These are phyloP conservation scores for Silene latifolia DNA, from an alignment of 148 eudicot species.

Conservation along the genomic window DNA sequence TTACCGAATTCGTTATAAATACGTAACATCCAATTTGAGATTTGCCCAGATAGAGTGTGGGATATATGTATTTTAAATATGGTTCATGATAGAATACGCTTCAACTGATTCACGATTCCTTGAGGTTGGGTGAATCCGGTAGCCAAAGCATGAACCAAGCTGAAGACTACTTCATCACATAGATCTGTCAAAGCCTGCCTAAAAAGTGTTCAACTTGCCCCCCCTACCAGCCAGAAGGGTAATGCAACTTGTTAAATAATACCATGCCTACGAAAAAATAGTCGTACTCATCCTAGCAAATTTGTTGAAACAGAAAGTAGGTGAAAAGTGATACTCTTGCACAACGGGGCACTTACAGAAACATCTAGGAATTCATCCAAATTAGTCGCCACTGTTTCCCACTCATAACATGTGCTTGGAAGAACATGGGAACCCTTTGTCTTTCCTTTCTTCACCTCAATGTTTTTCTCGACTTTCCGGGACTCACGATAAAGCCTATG, in stretches of 20 bases:
- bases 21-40: too few species aligned
- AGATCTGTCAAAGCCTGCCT: too few species aligned
- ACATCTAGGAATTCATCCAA: constrained; percentile 91
- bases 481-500: constrained; percentile 89
- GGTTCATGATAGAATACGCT: too few species aligned
- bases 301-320: neutral
- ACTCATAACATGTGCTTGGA: constrained; percentile 70
- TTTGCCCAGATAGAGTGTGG: too few species aligned
- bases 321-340: neutral
- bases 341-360: constrained; percentile 55
- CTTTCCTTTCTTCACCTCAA: constrained; percentile 76
- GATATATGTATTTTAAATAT: too few species aligned
- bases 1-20: too few species aligned
- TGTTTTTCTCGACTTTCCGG: constrained; percentile 74
- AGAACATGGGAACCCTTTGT: constrained; percentile 63
- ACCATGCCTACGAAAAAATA: neutral
- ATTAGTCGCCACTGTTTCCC: constrained; percentile 98
- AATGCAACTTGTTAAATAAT: neutral
- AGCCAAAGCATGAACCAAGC: neutral
- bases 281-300: neutral
- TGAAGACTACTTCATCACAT: neutral
- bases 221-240: neutral
- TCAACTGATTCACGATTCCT: too few species aligned
- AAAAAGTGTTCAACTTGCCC: neutral
- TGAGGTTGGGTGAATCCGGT: too few species aligned